Evolutionary conservation across 129 eudicot species (phyloP).

Genomic region (Cynara cardunculus): DNA sequence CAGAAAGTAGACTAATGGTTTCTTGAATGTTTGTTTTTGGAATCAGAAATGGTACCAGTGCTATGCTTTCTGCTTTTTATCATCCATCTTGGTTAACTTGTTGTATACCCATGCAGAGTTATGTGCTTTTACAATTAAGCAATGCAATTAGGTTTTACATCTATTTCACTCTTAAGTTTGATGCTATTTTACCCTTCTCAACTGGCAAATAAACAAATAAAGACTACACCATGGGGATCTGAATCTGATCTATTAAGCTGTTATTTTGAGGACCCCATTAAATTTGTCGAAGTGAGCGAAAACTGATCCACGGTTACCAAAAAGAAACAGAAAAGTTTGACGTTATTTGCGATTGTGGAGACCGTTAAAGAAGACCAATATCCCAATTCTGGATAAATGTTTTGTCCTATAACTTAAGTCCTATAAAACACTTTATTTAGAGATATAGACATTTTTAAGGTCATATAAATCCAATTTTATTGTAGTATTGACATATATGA

Average conservation of each 20-base stretch:
- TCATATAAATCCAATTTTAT: too few species aligned
- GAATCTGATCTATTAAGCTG: too few species aligned
- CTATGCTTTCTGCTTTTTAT: neutral
- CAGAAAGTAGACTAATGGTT: neutral
- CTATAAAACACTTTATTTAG: too few species aligned
- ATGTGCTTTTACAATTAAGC: neutral
- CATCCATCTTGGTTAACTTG: neutral
- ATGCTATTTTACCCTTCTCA: neutral
- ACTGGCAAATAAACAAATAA: neutral
- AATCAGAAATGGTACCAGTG: neutral
- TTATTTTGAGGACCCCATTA: neutral
- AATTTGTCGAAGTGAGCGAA: neutral
- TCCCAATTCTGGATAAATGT: neutral
- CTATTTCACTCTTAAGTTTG: neutral
- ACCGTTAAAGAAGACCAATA: neutral
- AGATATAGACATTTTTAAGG: too few species aligned
- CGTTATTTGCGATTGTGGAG: neutral
- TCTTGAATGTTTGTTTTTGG: neutral
- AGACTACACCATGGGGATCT: neutral
- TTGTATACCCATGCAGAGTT: neutral
- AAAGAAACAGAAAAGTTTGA: too few species aligned
- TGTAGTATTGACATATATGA: too few species aligned
- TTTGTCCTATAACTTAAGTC: too few species aligned
- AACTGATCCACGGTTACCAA: neutral
- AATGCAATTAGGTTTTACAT: neutral